Percentiles rank a stretch among this genome's conserved stretches.
phyloP scores from a whole-genome alignment of 1,284 basidiomycete species.

The Ceratorhiza oryzae-sativae region DNA sequence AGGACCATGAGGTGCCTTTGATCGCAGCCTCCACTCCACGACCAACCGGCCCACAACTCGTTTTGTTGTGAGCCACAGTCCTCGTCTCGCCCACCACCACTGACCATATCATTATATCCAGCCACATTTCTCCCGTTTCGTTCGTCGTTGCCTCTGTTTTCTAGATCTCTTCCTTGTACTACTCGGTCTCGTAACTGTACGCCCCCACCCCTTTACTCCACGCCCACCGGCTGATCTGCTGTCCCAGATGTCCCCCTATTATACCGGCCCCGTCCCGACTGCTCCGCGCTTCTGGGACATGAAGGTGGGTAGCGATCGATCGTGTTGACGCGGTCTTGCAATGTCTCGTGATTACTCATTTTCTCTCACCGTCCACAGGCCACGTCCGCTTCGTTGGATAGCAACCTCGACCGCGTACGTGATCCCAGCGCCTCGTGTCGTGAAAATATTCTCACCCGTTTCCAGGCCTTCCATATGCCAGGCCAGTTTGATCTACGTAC shows the following conservation, averaged over 20 bases:
- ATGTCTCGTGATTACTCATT: slow-evolving; percentile 11
- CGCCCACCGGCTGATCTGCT: background rate
- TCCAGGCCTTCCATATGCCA: slow-evolving; percentile 36
- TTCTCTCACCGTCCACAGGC: slow-evolving; percentile 27
- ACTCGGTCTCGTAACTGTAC: slow-evolving; percentile 31
- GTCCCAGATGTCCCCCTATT: slow-evolving; percentile 38
- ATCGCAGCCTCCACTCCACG: slow-evolving; percentile 35
- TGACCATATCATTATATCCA: slow-evolving; percentile 18
- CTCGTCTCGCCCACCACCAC: slow-evolving; percentile 20
- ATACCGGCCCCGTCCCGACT: slow-evolving; percentile 38
- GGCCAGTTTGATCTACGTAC: slow-evolving; percentile 36
- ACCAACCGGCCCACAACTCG: slow-evolving; percentile 37
- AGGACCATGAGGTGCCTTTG: slow-evolving; percentile 16
- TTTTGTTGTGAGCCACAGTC: slow-evolving; percentile 36
- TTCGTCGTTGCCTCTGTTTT: slow-evolving; percentile 31
- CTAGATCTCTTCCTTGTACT: slow-evolving; percentile 39
- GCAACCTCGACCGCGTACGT: slow-evolving; percentile 36
- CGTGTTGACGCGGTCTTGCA: background rate
- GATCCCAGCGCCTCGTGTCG: slow-evolving; percentile 19
- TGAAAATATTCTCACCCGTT: slow-evolving; percentile 29
- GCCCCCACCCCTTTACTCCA: background rate
- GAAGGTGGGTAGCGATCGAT: slow-evolving; percentile 31
- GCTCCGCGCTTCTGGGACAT: slow-evolving; percentile 38
- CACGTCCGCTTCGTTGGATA: slow-evolving; percentile 15
- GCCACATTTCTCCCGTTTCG: slow-evolving; percentile 29